Conservation (phyloP, 2,329 filamentous ascomycete genomes). For the Ophiocordyceps australis region DNA sequence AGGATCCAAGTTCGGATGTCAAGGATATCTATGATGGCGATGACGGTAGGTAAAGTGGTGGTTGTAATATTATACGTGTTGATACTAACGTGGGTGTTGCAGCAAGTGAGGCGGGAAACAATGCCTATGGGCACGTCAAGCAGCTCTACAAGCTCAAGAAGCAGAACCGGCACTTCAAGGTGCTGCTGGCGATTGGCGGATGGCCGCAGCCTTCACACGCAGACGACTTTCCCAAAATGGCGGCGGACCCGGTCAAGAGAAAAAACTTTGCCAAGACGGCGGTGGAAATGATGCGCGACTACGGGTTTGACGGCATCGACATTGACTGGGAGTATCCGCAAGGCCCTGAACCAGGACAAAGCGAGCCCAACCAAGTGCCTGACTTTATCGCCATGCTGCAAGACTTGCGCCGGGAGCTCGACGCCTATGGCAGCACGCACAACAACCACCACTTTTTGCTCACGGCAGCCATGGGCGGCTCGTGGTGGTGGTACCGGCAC, state of each 20-base stretch:
- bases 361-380: too few relatives aligned
- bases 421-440: background rate
- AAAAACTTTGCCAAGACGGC: background rate
- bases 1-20: background rate
- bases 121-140: background rate
- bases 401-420: background rate
- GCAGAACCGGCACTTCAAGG: background rate
- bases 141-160: background rate
- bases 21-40: background rate
- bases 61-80: background rate
- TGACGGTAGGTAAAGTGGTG: background rate
- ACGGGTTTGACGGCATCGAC: background rate
- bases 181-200: background rate
- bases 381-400: background rate
- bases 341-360: background rate
- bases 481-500: too few relatives aligned
- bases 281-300: background rate
- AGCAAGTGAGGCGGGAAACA: background rate
- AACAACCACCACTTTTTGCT: background rate
- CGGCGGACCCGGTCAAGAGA: background rate
- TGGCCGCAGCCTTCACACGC: background rate
- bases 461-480: too few relatives aligned
- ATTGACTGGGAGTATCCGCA: background rate
- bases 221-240: too few relatives aligned
- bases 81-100: background rate